Percentiles rank a stretch among this genome's conserved stretches.
Conservation (phyloP, 2,329 filamentous ascomycete species). For the Aspergillus fischeri region DNA sequence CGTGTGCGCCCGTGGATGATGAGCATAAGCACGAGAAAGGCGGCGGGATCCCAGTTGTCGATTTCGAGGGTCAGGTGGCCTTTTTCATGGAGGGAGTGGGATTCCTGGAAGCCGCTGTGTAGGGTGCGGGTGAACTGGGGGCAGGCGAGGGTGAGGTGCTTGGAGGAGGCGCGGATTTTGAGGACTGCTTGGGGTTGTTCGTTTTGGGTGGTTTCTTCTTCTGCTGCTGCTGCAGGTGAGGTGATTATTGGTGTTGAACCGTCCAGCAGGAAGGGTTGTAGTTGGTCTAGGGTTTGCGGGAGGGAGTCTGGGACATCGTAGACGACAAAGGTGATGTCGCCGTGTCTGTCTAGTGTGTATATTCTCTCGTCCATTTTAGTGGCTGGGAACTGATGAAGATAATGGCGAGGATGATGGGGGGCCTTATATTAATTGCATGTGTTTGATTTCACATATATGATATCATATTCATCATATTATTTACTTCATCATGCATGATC, state of each 20-base stretch:
- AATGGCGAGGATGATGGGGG: too few species aligned
- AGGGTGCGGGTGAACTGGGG: slow-evolving; percentile 2
- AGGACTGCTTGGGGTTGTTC: not conserved
- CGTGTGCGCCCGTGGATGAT: slow-evolving; percentile 16
- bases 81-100: not conserved
- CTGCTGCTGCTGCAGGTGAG: not conserved
- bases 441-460: too few species aligned
- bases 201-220: not conserved
- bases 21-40: slow-evolving; percentile 18
- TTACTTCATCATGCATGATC: too few species aligned
- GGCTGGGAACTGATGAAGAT: too few species aligned
- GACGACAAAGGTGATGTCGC: slow-evolving; percentile 37
- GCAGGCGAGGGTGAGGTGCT: slow-evolving; percentile 1
- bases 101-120: not conserved
- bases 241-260: not conserved
- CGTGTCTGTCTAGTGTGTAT: slow-evolving; percentile 58
- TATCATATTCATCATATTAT: too few species aligned
- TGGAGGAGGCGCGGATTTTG: slow-evolving; percentile 2
- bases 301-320: slow-evolving; percentile 1
- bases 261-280: too few species aligned
- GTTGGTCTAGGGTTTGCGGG: not conserved
- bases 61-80: not conserved
- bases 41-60: slow-evolving; percentile 14
- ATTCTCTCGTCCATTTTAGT: slow-evolving; percentile 56
- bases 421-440: too few species aligned